phyloP scores from a whole-genome alignment of 495 filamentous ascomycete genomes.

The Xylona heveae region DNA sequence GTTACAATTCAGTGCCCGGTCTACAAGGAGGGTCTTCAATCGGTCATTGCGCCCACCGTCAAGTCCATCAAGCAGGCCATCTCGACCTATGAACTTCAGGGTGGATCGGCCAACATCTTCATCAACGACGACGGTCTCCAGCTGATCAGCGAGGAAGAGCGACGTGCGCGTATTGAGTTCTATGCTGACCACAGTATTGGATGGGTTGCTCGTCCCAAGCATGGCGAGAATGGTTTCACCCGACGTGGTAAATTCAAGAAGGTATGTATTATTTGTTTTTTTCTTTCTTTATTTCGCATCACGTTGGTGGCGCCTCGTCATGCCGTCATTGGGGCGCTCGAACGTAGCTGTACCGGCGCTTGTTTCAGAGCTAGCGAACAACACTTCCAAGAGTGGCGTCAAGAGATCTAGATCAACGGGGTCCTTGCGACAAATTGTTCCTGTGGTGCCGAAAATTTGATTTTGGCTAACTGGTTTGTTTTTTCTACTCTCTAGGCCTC shows the following conservation, averaged over 20 bases:
- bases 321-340: too few relatives aligned
- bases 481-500: conserved; percentile 23
- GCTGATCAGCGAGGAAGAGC: conserved; percentile 41
- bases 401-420: too few relatives aligned
- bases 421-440: too few relatives aligned
- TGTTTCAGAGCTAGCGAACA: too few relatives aligned
- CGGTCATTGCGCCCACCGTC: conserved; percentile 46
- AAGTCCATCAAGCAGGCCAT: conserved; percentile 51
- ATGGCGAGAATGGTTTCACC: conserved; percentile 32
- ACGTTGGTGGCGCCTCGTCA: too few relatives aligned
- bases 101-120: conserved; percentile 62
- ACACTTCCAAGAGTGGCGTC: too few relatives aligned
- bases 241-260: conserved; percentile 38
- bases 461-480: not conserved
- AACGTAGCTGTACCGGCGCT: too few relatives aligned
- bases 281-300: conserved; percentile 1
- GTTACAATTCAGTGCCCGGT: conserved; percentile 53
- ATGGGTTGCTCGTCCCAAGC: conserved; percentile 53
- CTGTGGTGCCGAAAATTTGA: not conserved
- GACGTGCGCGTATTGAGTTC: conserved; percentile 41
- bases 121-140: conserved; percentile 67
- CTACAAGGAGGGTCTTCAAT: conserved; percentile 46
- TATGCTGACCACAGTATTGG: conserved; percentile 54
- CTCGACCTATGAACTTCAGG: conserved; percentile 60
- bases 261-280: conserved; percentile 9